Conservation (phyloP, 768 basidiomycete species). For the Amanita jacksonii region DNA sequence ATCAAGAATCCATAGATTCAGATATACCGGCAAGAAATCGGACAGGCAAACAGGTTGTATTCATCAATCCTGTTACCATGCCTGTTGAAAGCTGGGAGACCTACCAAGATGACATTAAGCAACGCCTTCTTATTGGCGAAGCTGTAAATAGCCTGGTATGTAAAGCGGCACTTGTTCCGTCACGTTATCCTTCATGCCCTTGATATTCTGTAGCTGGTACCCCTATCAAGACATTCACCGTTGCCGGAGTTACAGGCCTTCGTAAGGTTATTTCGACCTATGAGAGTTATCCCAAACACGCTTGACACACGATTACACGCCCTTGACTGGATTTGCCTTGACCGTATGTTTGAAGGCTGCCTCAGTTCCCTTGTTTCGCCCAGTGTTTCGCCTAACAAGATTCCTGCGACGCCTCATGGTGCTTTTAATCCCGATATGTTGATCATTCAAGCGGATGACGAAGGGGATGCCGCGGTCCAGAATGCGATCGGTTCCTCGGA, state of each 20-base stretch:
- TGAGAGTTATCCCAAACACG: constrained; percentile 72
- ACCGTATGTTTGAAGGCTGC: constrained; percentile 54
- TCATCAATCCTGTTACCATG: constrained; percentile 79
- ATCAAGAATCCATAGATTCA: constrained; percentile 18
- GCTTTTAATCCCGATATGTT: constrained; percentile 9
- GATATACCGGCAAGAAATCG: constrained; percentile 27
- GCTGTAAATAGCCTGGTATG: constrained; percentile 56
- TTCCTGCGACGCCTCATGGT: neutral
- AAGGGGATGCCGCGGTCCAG: constrained; percentile 44
- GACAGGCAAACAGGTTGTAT: constrained; percentile 56
- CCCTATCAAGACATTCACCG: constrained; percentile 79
- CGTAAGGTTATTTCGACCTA: constrained; percentile 75
- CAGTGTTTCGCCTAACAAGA: too few relatives aligned
- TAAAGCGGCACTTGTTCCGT: neutral
- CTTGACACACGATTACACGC: constrained; percentile 39
- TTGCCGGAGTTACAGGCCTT: constrained; percentile 79
- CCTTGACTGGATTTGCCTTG: constrained; percentile 69
- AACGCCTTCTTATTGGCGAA: constrained; percentile 30
- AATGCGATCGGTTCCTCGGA: constrained; percentile 50
- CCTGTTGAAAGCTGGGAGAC: constrained; percentile 40
- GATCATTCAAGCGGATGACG: constrained; percentile 14
- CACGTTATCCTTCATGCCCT: too few relatives aligned
- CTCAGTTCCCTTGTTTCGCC: constrained; percentile 25
- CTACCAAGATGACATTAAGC: constrained; percentile 32
- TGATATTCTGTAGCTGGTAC: constrained; percentile 57